These are phyloP conservation scores for Chlamydomonas schloesseri DNA, from an alignment of 139 green algal genomes.

Conservation along the genomic window DNA sequence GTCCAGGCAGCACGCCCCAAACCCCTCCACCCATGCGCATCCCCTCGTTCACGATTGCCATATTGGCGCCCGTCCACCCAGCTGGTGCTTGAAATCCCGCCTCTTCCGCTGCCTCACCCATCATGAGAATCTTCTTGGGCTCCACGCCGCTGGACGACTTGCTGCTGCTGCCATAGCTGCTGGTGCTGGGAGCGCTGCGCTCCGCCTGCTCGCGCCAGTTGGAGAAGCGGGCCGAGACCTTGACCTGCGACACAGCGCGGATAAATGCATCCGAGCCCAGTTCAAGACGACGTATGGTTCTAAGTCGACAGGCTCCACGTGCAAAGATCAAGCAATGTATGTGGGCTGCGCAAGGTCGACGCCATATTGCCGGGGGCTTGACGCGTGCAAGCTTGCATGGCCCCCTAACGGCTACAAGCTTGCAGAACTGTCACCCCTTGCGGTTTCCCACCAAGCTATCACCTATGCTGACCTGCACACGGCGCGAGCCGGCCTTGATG, in stretches of 20 bases:
- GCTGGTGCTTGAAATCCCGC: too few species aligned
- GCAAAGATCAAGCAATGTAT: too few species aligned
- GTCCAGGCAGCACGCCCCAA: too few species aligned
- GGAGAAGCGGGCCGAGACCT: not conserved
- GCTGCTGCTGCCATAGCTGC: not conserved
- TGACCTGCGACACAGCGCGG: not conserved
- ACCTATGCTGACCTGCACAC: not conserved
- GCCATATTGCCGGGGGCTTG: not conserved
- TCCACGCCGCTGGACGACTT: conserved; percentile 11
- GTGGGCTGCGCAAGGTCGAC: not conserved
- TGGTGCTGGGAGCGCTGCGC: conserved; percentile 11
- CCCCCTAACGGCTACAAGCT: conserved; percentile 4
- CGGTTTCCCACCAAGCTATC: not conserved
- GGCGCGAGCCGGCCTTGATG: conserved; percentile 5
- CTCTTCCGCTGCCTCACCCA: too few species aligned
- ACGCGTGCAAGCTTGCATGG: not conserved
- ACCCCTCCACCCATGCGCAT: too few species aligned
- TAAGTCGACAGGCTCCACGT: too few species aligned
- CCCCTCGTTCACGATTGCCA: too few species aligned
- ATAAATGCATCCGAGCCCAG: not conserved
- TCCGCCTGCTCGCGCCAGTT: conserved; percentile 38
- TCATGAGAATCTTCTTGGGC: conserved; percentile 92
- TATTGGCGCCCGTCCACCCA: too few species aligned
- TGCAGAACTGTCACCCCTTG: too few species aligned
- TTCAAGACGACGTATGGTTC: too few species aligned